Base-by-base conservation (phyloP, 768 basidiomycete genomes). In the Brasilioporus rufonigricans region DNA sequence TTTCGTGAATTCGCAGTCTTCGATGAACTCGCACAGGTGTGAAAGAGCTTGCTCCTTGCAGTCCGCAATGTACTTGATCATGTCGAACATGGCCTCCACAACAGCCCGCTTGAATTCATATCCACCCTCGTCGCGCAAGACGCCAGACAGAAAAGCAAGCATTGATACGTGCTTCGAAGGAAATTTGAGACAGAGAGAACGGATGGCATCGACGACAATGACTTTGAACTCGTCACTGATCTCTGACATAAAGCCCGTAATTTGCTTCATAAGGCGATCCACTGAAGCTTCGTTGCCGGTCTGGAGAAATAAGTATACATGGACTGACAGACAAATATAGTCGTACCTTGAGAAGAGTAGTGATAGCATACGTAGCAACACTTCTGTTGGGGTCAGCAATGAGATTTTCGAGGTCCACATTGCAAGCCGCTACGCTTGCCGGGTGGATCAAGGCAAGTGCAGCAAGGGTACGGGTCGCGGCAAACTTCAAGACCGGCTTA, bases 151-250 rank as follows among this genome's bases (percentile, higher is more conserved):
- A 85, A 99, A 99, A 5, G 88, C 84, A 53, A 99, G 87, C 96
- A 99, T 98, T 38, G 93, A 89, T 2, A 84, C 89, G 66, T 99
- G 94, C 76, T 99, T 99, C 31, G 88, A 76, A 3, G 97, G 97
- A 81, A 99, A 99, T 73, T 99, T 99, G 76, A 99, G 87, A 74
- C 95, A 98, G 29, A 99, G 85, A 10, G 96, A 93, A 48, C 97
- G 91, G 70, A 99, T 94, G 54, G 97, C 97, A 57, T 98, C 94
- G 52, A 99, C 97, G 46, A 99, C 97, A 75, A 99, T 97, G 69
- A 98, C 95, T 78, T 98, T 98, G 84, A 99, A 99, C 74, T 99
- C 97, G 73, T 99, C 97, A 61, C 93, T 96, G 74, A 99, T 98
- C 73, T 99, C 97, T 53, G 88, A 83, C 95, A 99, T 97, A 79